Evolutionary conservation across 805 yeast genomes (phyloP), one percentile per base, ranked within the genome.

Genomic region (Brettanomyces anomalus): DNA sequence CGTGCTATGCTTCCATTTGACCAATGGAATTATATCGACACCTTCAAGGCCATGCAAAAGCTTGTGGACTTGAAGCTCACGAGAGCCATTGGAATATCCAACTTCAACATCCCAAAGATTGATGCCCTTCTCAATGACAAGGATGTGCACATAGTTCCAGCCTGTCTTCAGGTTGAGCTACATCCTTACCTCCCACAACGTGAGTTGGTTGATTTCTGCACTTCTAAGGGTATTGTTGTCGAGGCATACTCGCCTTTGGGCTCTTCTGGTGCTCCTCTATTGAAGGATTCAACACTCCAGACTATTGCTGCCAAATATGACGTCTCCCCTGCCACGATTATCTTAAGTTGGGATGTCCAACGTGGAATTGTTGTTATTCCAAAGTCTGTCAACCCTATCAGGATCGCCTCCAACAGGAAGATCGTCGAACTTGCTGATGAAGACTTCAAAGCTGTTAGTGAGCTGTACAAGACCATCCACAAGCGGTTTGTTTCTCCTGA

Each of bases 171-270:
- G 67, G 70, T 84, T 46, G 95, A 86, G 66, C 63, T 77, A 33
- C 94, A 85, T 61, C 87, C 89, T 38, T 71, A 71, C 48, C 67
- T 81, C 45, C 85, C 85, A 37, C 90, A 85, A 58, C 67, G 61
- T 7, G 79, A 79, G 49, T 67, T 85, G 47, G 56, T 73, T 26
- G 71, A 72, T 26, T 81, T 57, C 60, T 70, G 79, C 56, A 63
- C 68, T 41, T 56, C 64, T 24, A 67, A 83, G 49, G 73, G 68
- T 48, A 80, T 81, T 49, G 60, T 68, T 26, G 62, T 81, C 38
- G 84, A 82, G 59, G 94, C 93, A 10, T 86, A 84, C 65, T 79
- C 87, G 30, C 94, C 95, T 24, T 67, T 85, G 51, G 90, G 88
- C 13, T 72, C 82, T 18, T 64, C 66, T 5, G 72, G 71, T 46